Evolutionary conservation across 176 grass and related monocot species (phyloP).

Genomic region (Otatea glauca): DNA sequence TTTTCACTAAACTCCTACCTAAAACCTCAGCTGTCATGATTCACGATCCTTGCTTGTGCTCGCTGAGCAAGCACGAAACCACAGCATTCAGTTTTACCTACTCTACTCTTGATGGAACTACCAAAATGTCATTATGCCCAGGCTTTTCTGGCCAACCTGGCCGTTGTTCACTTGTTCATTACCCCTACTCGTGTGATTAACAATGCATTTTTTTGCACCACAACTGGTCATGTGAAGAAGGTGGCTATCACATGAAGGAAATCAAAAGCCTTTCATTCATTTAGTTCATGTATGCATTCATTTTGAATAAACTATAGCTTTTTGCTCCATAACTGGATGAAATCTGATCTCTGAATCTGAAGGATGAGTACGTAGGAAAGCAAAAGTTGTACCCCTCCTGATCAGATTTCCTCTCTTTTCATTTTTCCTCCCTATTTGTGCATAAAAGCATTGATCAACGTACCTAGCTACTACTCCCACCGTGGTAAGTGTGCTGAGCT

Average conservation of each 20-base stretch:
- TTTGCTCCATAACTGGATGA: neutral
- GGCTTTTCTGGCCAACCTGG: neutral
- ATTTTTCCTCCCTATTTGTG: neutral
- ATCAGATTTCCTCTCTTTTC: neutral
- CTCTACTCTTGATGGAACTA: neutral
- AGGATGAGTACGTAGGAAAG: neutral
- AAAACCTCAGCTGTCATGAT: too few relatives aligned
- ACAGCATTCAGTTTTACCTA: neutral
- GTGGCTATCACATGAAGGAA: neutral
- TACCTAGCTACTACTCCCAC: neutral
- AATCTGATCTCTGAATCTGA: neutral
- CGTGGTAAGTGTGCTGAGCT: constrained; percentile 29
- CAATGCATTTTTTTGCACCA: neutral
- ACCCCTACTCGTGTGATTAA: neutral
- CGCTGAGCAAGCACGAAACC: too few relatives aligned
- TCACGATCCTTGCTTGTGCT: too few relatives aligned
- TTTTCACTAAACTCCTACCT: neutral
- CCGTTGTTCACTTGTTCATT: neutral
- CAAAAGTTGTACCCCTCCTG: neutral
- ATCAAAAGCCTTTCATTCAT: neutral
- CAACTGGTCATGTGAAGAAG: neutral
- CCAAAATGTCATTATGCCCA: neutral
- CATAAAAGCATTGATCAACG: neutral
- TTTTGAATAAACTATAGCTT: neutral
- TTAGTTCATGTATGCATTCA: neutral